Conservation (phyloP, 306 rosid genomes). For the Potentilla sterilis region DNA sequence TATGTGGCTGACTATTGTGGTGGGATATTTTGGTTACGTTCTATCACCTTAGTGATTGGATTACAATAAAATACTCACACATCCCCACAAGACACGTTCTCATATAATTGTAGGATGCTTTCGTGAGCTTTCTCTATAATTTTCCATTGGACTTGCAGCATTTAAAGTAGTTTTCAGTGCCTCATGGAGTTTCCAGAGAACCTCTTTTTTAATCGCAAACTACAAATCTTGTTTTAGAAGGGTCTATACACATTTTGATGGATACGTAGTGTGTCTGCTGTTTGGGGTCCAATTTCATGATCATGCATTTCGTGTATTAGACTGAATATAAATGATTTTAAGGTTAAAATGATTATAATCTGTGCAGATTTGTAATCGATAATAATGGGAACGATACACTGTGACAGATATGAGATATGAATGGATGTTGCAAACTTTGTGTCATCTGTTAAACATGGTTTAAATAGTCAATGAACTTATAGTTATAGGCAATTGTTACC, state of each 20-base stretch:
- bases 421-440: background rate
- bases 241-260: constrained; percentile 2
- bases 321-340: background rate
- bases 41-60: background rate
- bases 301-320: background rate
- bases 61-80: background rate
- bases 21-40: background rate
- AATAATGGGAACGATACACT: constrained; percentile 1
- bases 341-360: background rate
- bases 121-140: background rate
- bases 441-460: background rate
- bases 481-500: background rate
- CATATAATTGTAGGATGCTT: background rate
- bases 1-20: constrained; percentile 7
- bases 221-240: background rate
- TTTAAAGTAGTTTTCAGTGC: background rate
- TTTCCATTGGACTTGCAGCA: background rate
- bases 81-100: background rate
- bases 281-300: background rate
- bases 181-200: background rate
- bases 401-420: background rate
- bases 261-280: background rate
- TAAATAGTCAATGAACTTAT: background rate
- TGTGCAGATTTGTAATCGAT: background rate
- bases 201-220: background rate